These are phyloP conservation scores for Verticillium nonalfalfae DNA, from an alignment of 2,329 filamentous ascomycete genomes.

Conservation along the genomic window DNA sequence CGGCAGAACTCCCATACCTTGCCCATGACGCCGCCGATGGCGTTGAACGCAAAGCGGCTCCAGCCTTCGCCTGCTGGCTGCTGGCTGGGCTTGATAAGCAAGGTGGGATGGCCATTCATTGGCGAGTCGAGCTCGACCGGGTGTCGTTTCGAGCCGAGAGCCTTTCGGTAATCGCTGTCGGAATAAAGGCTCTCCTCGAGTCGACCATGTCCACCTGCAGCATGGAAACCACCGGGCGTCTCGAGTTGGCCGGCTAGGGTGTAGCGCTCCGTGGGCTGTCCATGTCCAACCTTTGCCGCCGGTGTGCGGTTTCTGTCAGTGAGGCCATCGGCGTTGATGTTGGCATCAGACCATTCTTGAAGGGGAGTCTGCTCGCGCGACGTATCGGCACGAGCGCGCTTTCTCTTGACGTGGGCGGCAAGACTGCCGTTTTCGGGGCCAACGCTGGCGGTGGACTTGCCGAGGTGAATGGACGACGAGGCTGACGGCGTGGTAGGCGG, in stretches of 20 bases:
- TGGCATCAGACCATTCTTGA: conserved; percentile 21
- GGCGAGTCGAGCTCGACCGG: conserved; percentile 29
- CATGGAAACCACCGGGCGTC: conserved; percentile 30
- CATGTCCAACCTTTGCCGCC: background rate
- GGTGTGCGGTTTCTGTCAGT: background rate
- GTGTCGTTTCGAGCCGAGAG: conserved; percentile 39
- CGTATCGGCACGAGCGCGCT: conserved; percentile 25
- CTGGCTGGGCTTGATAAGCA: conserved; percentile 23
- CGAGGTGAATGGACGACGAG: conserved; percentile 20
- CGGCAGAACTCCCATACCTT: conserved; percentile 84
- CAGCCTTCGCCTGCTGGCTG: conserved; percentile 34
- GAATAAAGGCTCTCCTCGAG: conserved; percentile 51
- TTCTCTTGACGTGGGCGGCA: conserved; percentile 36
- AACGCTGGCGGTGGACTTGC: conserved; percentile 29
- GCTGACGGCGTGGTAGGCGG: conserved; percentile 30
- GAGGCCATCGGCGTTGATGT: conserved; percentile 20
- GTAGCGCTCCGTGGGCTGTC: conserved; percentile 26
- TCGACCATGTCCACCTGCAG: conserved; percentile 20
- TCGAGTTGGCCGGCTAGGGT: conserved; percentile 48
- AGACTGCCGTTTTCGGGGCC: conserved; percentile 26
- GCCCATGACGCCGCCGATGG: conserved; percentile 62
- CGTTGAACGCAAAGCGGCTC: conserved; percentile 52
- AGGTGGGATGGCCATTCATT: conserved; percentile 19
- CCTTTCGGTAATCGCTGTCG: conserved; percentile 48
- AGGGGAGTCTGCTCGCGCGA: conserved; percentile 24